Evolutionary conservation across 2,329 filamentous ascomycete species (phyloP).

Genomic region (Colletotrichum liaoningense): DNA sequence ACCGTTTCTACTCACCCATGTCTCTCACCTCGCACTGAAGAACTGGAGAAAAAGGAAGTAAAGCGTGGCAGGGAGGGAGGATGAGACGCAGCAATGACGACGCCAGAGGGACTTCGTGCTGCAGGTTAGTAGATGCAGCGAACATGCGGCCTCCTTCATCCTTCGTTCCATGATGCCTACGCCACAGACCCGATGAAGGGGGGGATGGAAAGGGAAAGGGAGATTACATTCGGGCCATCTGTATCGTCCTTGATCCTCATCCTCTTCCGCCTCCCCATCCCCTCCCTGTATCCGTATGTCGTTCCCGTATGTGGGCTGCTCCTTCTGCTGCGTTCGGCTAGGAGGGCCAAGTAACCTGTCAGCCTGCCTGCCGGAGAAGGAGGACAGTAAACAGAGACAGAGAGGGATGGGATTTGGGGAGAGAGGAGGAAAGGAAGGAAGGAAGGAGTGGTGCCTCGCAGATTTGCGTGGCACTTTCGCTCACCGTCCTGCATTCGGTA

Average conservation of each 20-base stretch:
- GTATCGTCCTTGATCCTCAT: not conserved
- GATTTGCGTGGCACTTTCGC: not conserved
- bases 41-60: not conserved
- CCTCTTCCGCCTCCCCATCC: not conserved
- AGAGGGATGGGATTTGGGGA: too few species aligned
- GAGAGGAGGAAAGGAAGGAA: not conserved
- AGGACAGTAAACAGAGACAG: too few species aligned
- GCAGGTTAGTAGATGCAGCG: constrained; percentile 2
- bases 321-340: not conserved
- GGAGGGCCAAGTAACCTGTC: not conserved
- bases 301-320: not conserved
- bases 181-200: not conserved
- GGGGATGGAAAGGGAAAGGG: too few species aligned
- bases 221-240: not conserved
- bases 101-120: not conserved
- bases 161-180: not conserved
- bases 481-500: not conserved
- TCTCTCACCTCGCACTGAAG: not conserved
- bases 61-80: not conserved
- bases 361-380: not conserved
- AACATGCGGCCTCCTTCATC: not conserved
- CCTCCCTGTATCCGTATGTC: not conserved
- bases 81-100: not conserved
- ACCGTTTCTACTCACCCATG: not conserved
- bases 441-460: not conserved